These are phyloP conservation scores for Voacanga thouarsii DNA, from an alignment of 257 asterid species.

Conservation along the genomic window DNA sequence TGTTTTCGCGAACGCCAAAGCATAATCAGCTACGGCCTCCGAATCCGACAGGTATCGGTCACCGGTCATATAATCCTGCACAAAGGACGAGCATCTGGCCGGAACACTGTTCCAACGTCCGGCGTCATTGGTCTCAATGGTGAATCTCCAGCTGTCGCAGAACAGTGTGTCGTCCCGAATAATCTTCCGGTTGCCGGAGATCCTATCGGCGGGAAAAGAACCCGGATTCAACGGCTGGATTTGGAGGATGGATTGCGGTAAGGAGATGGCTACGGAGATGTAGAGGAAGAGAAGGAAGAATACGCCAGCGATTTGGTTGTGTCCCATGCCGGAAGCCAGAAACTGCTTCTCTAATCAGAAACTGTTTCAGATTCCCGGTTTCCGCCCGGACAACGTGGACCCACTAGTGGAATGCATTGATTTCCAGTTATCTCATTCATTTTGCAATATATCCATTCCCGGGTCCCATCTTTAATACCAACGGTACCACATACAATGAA, in stretches of 20 bases:
- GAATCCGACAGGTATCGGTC: slow-evolving; percentile 48
- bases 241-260: slow-evolving; percentile 43
- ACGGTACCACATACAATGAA: too few species aligned
- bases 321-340: slow-evolving; percentile 8
- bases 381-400: not conserved
- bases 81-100: slow-evolving; percentile 44
- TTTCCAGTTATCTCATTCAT: too few species aligned
- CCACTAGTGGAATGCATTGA: too few species aligned
- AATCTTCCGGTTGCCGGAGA: slow-evolving; percentile 30
- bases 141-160: slow-evolving; percentile 83
- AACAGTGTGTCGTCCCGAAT: slow-evolving; percentile 24
- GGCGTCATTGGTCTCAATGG: slow-evolving; percentile 80
- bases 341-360: not conserved
- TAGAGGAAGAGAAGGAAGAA: slow-evolving; percentile 17
- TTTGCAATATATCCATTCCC: too few species aligned
- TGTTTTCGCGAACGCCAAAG: slow-evolving; percentile 44
- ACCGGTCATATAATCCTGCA: slow-evolving; percentile 54
- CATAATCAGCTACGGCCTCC: slow-evolving; percentile 56
- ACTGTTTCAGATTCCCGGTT: not conserved
- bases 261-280: slow-evolving; percentile 27
- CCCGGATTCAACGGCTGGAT: slow-evolving; percentile 21
- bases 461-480: too few species aligned
- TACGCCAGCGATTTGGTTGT: not conserved
- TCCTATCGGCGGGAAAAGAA: slow-evolving; percentile 17
- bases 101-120: slow-evolving; percentile 53